phyloP scores from a whole-genome alignment of 805 yeast genomes.

The Kurtzmaniella fragi region DNA sequence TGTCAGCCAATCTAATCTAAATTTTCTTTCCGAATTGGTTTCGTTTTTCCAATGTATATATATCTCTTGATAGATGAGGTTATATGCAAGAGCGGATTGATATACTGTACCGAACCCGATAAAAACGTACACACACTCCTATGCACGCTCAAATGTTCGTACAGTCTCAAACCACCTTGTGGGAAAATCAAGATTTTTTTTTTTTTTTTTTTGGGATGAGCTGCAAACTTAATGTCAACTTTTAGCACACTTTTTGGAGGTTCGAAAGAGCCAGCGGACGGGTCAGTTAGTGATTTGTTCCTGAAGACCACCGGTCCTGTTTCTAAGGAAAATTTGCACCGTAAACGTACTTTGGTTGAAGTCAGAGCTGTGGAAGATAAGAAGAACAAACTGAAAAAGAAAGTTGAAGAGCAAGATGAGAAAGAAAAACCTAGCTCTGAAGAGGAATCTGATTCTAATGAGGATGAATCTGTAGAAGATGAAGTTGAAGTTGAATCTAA shows the following conservation, averaged over 20 bases:
- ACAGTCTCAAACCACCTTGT: background rate
- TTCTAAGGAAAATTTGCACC: slow-evolving; percentile 25
- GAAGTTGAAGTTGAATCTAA: slow-evolving; percentile 10
- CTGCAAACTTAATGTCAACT: slow-evolving; percentile 23
- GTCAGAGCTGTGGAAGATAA: slow-evolving; percentile 13
- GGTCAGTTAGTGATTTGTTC: slow-evolving; percentile 26
- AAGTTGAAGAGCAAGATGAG: slow-evolving; percentile 11
- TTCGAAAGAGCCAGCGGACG: slow-evolving; percentile 15
- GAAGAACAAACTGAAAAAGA: slow-evolving; percentile 1
- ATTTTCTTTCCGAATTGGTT: no score
- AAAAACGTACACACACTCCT: background rate
- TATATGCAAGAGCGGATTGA: no score
- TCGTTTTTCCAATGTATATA: no score
- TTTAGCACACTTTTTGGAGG: slow-evolving; percentile 31
- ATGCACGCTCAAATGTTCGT: background rate
- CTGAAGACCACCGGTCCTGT: slow-evolving; percentile 40
- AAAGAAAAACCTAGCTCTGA: slow-evolving; percentile 4
- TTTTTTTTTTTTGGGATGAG: background rate
- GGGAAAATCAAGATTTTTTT: background rate
- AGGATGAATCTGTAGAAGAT: slow-evolving; percentile 19
- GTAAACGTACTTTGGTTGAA: slow-evolving; percentile 26
- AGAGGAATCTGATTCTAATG: slow-evolving; percentile 6
- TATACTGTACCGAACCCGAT: background rate
- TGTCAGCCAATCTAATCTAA: background rate
- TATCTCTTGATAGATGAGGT: no score